Conservation (phyloP, 2,329 filamentous ascomycete genomes). For the Neofusicoccum ribis region DNA sequence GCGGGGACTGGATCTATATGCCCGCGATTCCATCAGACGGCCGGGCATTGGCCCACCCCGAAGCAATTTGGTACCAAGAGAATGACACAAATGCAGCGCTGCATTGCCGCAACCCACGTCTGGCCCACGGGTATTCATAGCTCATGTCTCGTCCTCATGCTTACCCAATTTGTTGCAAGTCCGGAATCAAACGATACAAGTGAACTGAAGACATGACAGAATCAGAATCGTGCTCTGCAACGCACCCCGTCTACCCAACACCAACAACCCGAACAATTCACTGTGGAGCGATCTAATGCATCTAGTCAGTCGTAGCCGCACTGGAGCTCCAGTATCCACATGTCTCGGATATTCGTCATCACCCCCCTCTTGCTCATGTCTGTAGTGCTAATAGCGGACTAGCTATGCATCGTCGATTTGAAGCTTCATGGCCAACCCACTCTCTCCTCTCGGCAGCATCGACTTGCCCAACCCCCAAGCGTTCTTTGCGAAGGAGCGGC, state of each 20-base stretch:
- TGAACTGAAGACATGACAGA: not conserved
- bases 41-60: too few species aligned
- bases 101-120: not conserved
- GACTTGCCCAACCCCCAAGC: conserved; percentile 1
- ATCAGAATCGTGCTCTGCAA: not conserved
- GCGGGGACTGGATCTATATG: too few species aligned
- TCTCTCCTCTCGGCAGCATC: conserved; percentile 4
- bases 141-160: not conserved
- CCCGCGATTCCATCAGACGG: too few species aligned
- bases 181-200: not conserved
- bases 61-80: not conserved
- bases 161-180: not conserved
- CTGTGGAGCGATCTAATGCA: not conserved
- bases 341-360: not conserved
- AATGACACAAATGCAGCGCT: not conserved
- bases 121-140: not conserved
- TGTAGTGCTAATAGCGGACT: too few species aligned
- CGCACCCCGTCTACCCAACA: not conserved
- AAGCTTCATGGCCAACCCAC: not conserved
- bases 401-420: not conserved
- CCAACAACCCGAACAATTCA: not conserved
- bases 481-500: not conserved
- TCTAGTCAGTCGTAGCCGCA: not conserved
- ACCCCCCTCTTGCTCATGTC: not conserved
- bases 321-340: not conserved